Conservation (phyloP, 768 basidiomycete species). For the Omphalotus guepiniiformis region DNA sequence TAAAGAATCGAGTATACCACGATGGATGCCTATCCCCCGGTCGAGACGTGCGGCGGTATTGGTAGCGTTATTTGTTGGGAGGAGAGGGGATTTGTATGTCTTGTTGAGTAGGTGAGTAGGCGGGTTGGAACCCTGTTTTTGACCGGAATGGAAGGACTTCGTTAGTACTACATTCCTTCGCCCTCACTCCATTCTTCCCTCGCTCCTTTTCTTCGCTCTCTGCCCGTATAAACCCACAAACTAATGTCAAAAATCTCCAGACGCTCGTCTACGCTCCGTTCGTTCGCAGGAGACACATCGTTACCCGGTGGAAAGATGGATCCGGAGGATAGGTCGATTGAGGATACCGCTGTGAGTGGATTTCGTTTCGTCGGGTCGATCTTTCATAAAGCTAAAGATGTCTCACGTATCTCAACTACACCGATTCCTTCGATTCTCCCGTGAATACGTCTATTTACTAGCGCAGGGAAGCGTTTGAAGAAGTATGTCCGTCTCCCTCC, state of each 20-base stretch:
- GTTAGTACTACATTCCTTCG: no score
- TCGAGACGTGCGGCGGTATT: conserved; percentile 70
- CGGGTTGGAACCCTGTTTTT: no score
- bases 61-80: conserved; percentile 80
- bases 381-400: no score
- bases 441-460: no score
- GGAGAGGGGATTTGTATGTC: conserved; percentile 81
- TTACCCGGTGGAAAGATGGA: conserved; percentile 86
- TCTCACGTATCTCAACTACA: no score
- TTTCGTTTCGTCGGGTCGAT: no score
- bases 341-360: conserved; percentile 78
- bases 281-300: conserved; percentile 86
- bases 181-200: neutral
- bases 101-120: conserved; percentile 71
- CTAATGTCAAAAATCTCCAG: conserved; percentile 30
- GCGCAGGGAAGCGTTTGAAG: conserved; percentile 89
- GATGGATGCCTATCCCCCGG: conserved; percentile 44
- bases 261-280: conserved; percentile 64
- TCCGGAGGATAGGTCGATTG: conserved; percentile 56
- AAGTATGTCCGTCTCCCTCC: no score
- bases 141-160: no score
- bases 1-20: conserved; percentile 17
- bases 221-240: neutral
- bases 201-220: neutral
- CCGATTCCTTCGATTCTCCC: no score